Conservation (phyloP, 2,329 filamentous ascomycete genomes). For the Bisporella sp. region DNA sequence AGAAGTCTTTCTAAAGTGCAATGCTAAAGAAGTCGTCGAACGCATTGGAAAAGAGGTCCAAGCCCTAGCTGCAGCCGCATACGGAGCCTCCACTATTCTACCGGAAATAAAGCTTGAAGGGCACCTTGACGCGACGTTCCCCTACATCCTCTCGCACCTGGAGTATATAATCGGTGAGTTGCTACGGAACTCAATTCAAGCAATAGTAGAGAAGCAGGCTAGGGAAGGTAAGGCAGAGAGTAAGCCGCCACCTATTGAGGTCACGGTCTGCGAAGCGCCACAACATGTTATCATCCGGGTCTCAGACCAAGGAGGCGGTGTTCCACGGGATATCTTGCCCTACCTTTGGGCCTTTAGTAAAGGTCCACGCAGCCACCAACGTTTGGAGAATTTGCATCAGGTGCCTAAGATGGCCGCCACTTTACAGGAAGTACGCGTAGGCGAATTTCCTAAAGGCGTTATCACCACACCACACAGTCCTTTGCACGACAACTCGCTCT, state of each 20-base stretch:
- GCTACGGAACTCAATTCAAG: slow-evolving; percentile 89
- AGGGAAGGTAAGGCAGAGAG: slow-evolving; percentile 20
- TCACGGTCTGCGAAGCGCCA: slow-evolving; percentile 87
- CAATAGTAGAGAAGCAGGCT: slow-evolving; percentile 70
- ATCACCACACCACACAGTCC: slow-evolving; percentile 25
- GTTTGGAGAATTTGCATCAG: slow-evolving; percentile 76
- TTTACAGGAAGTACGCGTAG: slow-evolving; percentile 71
- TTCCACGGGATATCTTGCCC: slow-evolving; percentile 76
- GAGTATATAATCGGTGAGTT: slow-evolving; percentile 97
- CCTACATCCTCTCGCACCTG: slow-evolving; percentile 91
- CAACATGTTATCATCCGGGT: slow-evolving; percentile 96
- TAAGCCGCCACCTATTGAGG: slow-evolving; percentile 75
- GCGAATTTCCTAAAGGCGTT: slow-evolving; percentile 23
- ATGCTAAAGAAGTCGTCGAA: slow-evolving; percentile 81
- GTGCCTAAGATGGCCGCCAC: slow-evolving; percentile 92
- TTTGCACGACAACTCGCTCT: slow-evolving; percentile 49
- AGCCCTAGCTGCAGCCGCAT: slow-evolving; percentile 66
- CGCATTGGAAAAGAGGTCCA: slow-evolving; percentile 72
- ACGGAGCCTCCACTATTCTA: slow-evolving; percentile 62
- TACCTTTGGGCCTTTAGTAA: slow-evolving; percentile 97
- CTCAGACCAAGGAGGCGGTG: slow-evolving; percentile 90
- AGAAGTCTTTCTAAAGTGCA: slow-evolving; percentile 90
- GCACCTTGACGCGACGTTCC: slow-evolving; percentile 84
- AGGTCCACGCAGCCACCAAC: slow-evolving; percentile 69
- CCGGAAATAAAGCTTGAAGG: slow-evolving; percentile 80